Base-by-base conservation (phyloP, 805 yeast genomes). In the Teunomyces kruisii region DNA sequence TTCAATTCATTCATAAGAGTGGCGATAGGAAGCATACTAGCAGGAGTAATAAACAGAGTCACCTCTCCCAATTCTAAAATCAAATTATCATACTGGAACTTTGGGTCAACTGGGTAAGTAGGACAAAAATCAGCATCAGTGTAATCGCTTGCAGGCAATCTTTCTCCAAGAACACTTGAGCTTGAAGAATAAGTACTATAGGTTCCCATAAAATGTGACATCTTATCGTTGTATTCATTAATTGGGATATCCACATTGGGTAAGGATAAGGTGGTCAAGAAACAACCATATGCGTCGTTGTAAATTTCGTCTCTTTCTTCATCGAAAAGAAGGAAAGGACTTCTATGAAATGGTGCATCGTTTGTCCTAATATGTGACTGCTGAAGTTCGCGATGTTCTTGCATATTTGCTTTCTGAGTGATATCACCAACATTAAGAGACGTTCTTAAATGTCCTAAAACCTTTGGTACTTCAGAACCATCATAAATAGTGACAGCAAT, bases 341-440 rank as follows among this genome's bases (percentile, higher is more conserved):
- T 70, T 44, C 99, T 67, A 53, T 88, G 94, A 50, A 81, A 89
- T 0, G 96, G 89, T 0, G 87, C 86, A 70, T 94, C 99, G 54
- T 88, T 86, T 6, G 69, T 51, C 14, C 78, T 66, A 1, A 91
- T 64, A 61, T 87, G 96, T 2, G 71, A 69, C 42, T 83, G 83
- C 59, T 91, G 97, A 14, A 65, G 56, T 8, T 58, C 55, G 42
- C 80, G 64, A 35, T 78, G 76, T 9, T 74, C 72, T 0, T 59
- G 60, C 49, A 75, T 75, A 47, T 79, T 68, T 9, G 68, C 63
- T 44, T 78, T 79, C 46, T 79, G 82, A 16, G 75, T 67, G 50
- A 89, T 84, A 48, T 82, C 76, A 2, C 89, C 79, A 12, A 83
- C 51, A 10, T 70, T 65, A 1, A 91, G 30, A 4, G 91, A 74